Evolutionary conservation across 176 grass and related monocot species (phyloP).

Genomic region (Pontederia crassipes): DNA sequence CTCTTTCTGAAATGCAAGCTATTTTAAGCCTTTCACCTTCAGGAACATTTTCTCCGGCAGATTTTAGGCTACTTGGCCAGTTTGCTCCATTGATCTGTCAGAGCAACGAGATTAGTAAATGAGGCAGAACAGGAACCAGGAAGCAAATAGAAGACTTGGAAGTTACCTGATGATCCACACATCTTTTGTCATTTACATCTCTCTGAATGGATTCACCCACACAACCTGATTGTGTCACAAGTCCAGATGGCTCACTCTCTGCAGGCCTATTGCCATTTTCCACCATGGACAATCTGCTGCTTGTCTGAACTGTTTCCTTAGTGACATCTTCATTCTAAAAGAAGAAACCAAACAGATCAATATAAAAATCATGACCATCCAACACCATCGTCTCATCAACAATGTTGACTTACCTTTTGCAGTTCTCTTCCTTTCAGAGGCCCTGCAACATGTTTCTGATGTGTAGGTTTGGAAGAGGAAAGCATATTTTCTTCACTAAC

Average conservation of each 20-base stretch:
- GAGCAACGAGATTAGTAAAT: not conserved
- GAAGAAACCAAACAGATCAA: not conserved
- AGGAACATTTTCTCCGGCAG: not conserved
- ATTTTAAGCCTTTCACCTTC: not conserved
- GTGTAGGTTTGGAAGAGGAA: not conserved
- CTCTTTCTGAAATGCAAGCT: not conserved
- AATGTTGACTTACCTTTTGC: not conserved
- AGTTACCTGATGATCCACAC: not conserved
- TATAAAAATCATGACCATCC: not conserved
- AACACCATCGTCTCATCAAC: not conserved
- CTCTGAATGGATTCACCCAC: not conserved
- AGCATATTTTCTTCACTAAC: not conserved
- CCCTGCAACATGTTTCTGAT: not conserved
- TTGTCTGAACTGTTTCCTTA: not conserved
- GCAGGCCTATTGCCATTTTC: not conserved
- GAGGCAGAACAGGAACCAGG: not conserved
- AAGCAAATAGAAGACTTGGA: not conserved
- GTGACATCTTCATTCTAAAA: slow-evolving; percentile 4
- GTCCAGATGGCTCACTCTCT: not conserved
- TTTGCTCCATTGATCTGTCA: not conserved
- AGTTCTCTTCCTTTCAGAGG: not conserved
- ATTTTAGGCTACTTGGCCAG: not conserved
- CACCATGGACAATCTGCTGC: slow-evolving; percentile 7
- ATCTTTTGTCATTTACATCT: not conserved
- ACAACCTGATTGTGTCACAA: not conserved